These are phyloP conservation scores for Rhodomyrtus tomentosa DNA, from an alignment of 345 rosid species.

Conservation along the genomic window DNA sequence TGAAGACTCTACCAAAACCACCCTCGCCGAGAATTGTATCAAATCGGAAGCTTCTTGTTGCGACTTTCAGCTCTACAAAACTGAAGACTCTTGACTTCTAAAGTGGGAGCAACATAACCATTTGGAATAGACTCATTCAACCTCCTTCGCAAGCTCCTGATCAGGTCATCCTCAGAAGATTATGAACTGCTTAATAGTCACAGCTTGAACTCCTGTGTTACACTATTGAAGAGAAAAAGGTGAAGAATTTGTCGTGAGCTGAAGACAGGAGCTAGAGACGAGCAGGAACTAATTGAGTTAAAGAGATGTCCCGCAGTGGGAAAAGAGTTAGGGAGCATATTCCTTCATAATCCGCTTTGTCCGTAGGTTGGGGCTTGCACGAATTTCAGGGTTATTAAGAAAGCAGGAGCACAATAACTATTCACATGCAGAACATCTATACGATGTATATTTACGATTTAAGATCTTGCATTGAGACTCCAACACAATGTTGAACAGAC, in stretches of 20 bases:
- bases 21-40: neutral
- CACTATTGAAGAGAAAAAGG: neutral
- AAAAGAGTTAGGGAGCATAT: neutral
- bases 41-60: neutral
- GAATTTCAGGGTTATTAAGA: neutral
- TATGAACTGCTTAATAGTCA: neutral
- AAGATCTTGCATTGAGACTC: neutral
- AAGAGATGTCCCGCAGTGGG: neutral
- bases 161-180: neutral
- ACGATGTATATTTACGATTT: neutral
- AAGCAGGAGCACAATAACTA: accelerated
- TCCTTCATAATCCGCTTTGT: neutral
- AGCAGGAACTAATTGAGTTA: neutral
- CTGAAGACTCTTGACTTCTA: neutral
- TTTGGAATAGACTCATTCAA: neutral
- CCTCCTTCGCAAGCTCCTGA: neutral
- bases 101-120: neutral
- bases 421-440: neutral
- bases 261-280: neutral
- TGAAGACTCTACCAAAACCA: neutral
- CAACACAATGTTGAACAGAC: neutral
- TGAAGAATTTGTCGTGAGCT: neutral
- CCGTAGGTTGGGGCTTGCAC: neutral
- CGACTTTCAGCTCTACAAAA: neutral
- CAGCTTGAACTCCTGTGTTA: neutral